Conservation (phyloP, 805 yeast genomes). For the Nakazawaea peltata region DNA sequence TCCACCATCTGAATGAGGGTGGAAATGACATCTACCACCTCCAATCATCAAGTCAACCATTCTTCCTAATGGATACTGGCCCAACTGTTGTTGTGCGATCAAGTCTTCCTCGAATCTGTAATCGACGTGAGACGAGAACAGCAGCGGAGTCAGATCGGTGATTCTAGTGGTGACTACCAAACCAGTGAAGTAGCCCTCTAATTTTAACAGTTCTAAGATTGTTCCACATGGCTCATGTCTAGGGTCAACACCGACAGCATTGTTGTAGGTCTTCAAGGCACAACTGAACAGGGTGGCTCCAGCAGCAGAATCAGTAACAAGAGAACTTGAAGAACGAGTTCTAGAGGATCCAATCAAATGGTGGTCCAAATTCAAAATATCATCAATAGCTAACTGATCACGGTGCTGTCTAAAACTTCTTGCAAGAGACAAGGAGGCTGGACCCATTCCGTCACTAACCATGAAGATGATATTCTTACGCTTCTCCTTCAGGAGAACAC, state of each 20-base stretch:
- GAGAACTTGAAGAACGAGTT: slow-evolving; percentile 68
- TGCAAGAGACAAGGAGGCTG: slow-evolving; percentile 74
- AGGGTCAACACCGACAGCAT: slow-evolving; percentile 83
- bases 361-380: slow-evolving; percentile 54
- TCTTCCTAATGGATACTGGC: slow-evolving; percentile 71
- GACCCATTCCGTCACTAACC: slow-evolving; percentile 96
- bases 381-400: slow-evolving; percentile 44
- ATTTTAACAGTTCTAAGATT: slow-evolving; percentile 77
- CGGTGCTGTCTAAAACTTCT: slow-evolving; percentile 64
- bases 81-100: slow-evolving; percentile 84
- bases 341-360: slow-evolving; percentile 77
- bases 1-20: slow-evolving; percentile 48
- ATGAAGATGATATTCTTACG: slow-evolving; percentile 78
- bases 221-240: slow-evolving; percentile 76
- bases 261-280: slow-evolving; percentile 76
- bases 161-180: slow-evolving; percentile 87
- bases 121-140: slow-evolving; percentile 75
- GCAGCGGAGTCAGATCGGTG: slow-evolving; percentile 94
- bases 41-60: slow-evolving; percentile 81
- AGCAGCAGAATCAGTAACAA: slow-evolving; percentile 93
- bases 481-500: slow-evolving; percentile 1
- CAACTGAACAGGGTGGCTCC: slow-evolving; percentile 95
- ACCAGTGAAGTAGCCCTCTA: slow-evolving; percentile 77
- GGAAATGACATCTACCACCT: slow-evolving; percentile 84
- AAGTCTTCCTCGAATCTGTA: slow-evolving; percentile 71